Conservation (phyloP, 805 yeast genomes). For the Lachancea kluyveri region DNA sequence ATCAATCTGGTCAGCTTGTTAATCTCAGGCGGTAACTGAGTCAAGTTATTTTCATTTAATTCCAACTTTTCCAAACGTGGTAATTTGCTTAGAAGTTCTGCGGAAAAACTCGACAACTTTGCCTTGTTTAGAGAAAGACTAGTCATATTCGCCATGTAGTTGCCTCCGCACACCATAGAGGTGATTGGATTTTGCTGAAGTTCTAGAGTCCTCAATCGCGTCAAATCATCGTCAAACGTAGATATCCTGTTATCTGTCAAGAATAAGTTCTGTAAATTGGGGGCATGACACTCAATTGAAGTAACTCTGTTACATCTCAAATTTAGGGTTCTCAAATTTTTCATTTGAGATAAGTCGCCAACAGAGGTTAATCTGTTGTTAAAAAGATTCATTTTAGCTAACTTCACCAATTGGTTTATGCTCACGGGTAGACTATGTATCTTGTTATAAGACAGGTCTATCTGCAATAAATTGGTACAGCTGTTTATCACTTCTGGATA, state of each 20-base stretch:
- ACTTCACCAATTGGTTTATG: constrained; percentile 49
- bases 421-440: constrained; percentile 55
- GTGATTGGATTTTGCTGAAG: constrained; percentile 84
- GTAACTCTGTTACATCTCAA: constrained; percentile 61
- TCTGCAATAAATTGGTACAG: constrained; percentile 50
- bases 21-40: constrained; percentile 65
- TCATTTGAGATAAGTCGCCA: constrained; percentile 44
- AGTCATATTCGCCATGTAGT: constrained; percentile 52
- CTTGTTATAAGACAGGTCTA: constrained; percentile 80
- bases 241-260: constrained; percentile 74
- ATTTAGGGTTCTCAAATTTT: constrained; percentile 63
- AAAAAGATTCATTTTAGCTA: constrained; percentile 66
- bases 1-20: constrained; percentile 52
- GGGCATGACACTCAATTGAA: constrained; percentile 37
- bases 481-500: constrained; percentile 64
- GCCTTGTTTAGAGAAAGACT: constrained; percentile 77
- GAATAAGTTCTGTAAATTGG: constrained; percentile 62
- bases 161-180: constrained; percentile 32
- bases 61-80: constrained; percentile 66
- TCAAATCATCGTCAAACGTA: constrained; percentile 56
- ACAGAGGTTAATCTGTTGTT: constrained; percentile 52
- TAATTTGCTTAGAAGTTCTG: constrained; percentile 52
- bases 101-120: constrained; percentile 67
- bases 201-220: constrained; percentile 59
- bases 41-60: constrained; percentile 77